These are phyloP conservation scores for Camelina neglecta DNA, from an alignment of 345 rosid genomes.

Conservation along the genomic window DNA sequence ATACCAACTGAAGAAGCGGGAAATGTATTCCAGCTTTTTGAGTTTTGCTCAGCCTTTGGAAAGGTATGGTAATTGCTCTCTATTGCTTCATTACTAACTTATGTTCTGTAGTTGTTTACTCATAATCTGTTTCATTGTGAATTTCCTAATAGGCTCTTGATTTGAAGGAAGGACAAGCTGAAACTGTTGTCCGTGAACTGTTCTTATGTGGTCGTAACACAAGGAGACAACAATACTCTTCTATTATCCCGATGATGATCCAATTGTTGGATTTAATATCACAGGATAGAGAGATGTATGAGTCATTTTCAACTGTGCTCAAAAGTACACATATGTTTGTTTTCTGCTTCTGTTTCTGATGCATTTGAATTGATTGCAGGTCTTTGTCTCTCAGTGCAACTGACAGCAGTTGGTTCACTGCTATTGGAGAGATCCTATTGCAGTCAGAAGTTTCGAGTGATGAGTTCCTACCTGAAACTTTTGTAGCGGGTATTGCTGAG, in stretches of 20 bases:
- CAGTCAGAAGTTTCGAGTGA: constrained; percentile 42
- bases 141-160: constrained; percentile 58
- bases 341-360: background rate
- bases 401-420: constrained; percentile 59
- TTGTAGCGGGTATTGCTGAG: constrained; percentile 42
- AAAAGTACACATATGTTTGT: background rate
- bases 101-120: background rate
- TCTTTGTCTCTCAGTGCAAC: constrained; percentile 54
- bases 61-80: constrained; percentile 47
- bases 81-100: background rate
- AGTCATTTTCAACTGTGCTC: background rate
- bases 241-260: constrained; percentile 58
- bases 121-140: background rate
- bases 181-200: constrained; percentile 64
- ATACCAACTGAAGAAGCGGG: constrained; percentile 64
- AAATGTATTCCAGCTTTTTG: constrained; percentile 70
- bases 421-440: constrained; percentile 48
- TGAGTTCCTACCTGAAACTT: constrained; percentile 37
- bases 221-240: constrained; percentile 56
- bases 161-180: constrained; percentile 72
- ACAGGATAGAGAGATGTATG: constrained; percentile 60
- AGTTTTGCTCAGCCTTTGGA: constrained; percentile 80
- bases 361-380: constrained; percentile 41
- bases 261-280: constrained; percentile 58
- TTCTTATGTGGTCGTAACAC: constrained; percentile 48